Base-by-base conservation (phyloP, 257 asterid species). In the Ligustrum vulgare region DNA sequence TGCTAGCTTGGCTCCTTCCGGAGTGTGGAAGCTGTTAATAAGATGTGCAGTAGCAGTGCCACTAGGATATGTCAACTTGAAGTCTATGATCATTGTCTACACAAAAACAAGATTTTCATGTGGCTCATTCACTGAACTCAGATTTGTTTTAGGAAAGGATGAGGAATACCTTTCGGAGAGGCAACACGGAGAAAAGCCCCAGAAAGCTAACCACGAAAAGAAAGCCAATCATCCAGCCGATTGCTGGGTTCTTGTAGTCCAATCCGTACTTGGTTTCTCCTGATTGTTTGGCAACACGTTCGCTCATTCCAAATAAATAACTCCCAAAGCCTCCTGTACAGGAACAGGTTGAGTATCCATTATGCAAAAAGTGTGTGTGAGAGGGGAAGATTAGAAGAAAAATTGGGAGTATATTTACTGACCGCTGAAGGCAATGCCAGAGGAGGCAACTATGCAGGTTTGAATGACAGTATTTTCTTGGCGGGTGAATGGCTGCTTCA, bases 381-480 rank as follows among this genome's bases (percentile, higher is more conserved):
- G 49, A 2, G 16, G 3, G 5, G 18, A 1, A 1, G 41, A 36
- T n/a, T n/a, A 41, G 34, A 15, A 75, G 20, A 75, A 32, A 13
- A 3, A 8, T 3, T 47, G 10, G 36, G 69, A 58, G 0, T n/a
- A 8, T 65, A 81, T 8, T 15, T 65, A 28, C 31, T 20, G 78
- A 85, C 97, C 91, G 35, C 97, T 91, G 34, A 83, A 89, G n/a
- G 97, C 86, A 20, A 91, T 89, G 88, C 97, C 95, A 1, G 93
- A 77, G 22, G 97, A 58, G 49, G 97, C 97, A 34, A 89, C 90
- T n/a, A 89, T 90, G 45, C 95, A 91, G 0, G 97, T 90, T 77
- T 90, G 96, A 72, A 90, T 89, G 35, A 90, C 94, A 0, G 96
- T 90, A 72, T 90, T 90, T 54, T 91, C 94, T 72, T 91, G 94